These are phyloP conservation scores for Stachybotrys elegans DNA, from an alignment of 2,329 filamentous ascomycete species.

Conservation along the genomic window DNA sequence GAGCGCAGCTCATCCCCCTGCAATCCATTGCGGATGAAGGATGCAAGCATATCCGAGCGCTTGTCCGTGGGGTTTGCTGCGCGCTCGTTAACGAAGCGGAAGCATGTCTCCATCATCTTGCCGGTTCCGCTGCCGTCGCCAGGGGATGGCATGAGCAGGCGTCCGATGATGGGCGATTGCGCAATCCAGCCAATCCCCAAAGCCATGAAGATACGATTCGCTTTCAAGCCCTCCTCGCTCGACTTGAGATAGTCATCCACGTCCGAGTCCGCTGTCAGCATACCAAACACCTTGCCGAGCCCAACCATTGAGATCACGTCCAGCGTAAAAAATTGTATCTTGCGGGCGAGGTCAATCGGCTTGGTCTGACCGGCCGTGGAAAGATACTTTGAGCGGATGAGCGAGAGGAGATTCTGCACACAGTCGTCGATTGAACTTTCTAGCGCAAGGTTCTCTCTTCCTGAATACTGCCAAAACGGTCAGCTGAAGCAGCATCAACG, in stretches of 20 bases:
- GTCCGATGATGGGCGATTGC: constrained; percentile 21
- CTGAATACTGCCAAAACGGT: constrained; percentile 52
- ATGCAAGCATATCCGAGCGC: constrained; percentile 33
- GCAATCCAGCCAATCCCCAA: constrained; percentile 21
- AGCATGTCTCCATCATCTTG: constrained; percentile 25
- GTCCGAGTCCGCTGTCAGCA: constrained; percentile 40
- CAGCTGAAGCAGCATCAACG: background rate
- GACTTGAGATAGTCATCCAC: constrained; percentile 33
- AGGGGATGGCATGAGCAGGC: constrained; percentile 19
- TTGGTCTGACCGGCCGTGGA: constrained; percentile 19
- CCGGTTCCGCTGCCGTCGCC: constrained; percentile 26
- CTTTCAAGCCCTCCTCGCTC: constrained; percentile 25
- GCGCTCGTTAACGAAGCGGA: constrained; percentile 20
- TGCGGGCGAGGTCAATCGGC: constrained; percentile 40
- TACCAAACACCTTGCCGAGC: constrained; percentile 44
- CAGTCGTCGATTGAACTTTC: constrained; percentile 44
- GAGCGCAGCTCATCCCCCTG: constrained; percentile 24
- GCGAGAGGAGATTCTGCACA: constrained; percentile 36
- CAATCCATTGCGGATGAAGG: constrained; percentile 34
- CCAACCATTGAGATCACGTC: constrained; percentile 49
- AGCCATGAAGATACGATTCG: constrained; percentile 16
- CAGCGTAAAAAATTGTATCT: constrained; percentile 45
- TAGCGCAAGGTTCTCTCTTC: constrained; percentile 46
- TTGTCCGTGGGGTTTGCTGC: constrained; percentile 16
- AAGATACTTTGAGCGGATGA: constrained; percentile 40